A percentile compares a stretch with the other conserved stretches of the same genome.
Conservation (phyloP, 768 basidiomycete species). For the Tremella yokohamensis region DNA sequence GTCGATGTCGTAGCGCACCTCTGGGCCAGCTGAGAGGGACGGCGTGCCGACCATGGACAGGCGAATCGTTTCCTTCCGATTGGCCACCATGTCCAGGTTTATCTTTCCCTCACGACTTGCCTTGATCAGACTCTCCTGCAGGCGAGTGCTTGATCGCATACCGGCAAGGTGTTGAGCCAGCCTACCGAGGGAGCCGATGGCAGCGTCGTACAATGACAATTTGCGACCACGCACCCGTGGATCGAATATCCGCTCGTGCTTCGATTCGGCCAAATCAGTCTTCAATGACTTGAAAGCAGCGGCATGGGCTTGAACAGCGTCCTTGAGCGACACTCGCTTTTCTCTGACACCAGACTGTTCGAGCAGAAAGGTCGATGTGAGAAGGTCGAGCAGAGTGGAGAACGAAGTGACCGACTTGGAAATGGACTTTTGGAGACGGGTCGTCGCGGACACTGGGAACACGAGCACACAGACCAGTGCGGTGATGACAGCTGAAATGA, state of each 20-base stretch:
- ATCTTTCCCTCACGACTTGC: conserved; percentile 52
- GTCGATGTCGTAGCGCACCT: conserved; percentile 22
- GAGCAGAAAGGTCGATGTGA: conserved; percentile 80
- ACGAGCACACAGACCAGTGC: conserved; percentile 78
- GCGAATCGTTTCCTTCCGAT: not conserved
- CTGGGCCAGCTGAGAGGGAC: not conserved
- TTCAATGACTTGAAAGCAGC: conserved; percentile 85
- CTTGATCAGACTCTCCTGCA: conserved; percentile 77
- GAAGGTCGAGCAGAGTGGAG: conserved; percentile 73
- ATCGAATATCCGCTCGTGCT: conserved; percentile 68
- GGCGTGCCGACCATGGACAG: not conserved
- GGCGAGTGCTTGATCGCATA: conserved; percentile 71
- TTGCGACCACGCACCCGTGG: conserved; percentile 49
- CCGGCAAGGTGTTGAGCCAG: conserved; percentile 93
- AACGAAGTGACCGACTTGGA: conserved; percentile 81
- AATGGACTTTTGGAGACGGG: conserved; percentile 71
- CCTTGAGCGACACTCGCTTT: conserved; percentile 56
- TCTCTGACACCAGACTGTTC: conserved; percentile 52
- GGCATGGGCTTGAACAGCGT: conserved; percentile 80
- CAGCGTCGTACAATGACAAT: conserved; percentile 72
- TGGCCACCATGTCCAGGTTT: conserved; percentile 17
- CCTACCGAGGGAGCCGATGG: conserved; percentile 77
- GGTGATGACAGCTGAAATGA: conserved; percentile 59
- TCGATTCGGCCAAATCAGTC: conserved; percentile 78
- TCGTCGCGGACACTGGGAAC: conserved; percentile 81